phyloP scores from a whole-genome alignment of 129 eudicot species.

The Daucus carota region DNA sequence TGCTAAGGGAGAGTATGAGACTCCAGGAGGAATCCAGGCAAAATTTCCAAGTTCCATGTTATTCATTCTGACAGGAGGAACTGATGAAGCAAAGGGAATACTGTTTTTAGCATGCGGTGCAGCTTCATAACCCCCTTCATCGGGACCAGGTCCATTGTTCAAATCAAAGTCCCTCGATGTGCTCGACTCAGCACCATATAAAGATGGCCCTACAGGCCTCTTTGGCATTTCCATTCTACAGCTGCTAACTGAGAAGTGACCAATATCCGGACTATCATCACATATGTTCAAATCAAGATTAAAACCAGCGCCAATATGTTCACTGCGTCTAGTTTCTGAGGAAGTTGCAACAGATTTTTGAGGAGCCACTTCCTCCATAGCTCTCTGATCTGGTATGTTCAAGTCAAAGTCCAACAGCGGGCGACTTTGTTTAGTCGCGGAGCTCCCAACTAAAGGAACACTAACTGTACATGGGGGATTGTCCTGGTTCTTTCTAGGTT shows the following conservation, averaged over 20 bases:
- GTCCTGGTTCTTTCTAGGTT: conserved; percentile 55
- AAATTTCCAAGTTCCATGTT: conserved; percentile 47
- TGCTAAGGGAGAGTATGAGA: conserved; percentile 38
- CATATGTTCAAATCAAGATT: conserved; percentile 67
- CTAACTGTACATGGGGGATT: conserved; percentile 4
- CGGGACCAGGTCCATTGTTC: conserved; percentile 64
- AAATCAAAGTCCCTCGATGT: conserved; percentile 59
- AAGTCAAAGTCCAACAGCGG: conserved; percentile 60
- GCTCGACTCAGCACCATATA: conserved; percentile 26
- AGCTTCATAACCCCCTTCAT: conserved; percentile 38
- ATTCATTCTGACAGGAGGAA: conserved; percentile 46
- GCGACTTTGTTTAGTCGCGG: conserved; percentile 36
- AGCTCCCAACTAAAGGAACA: conserved; percentile 23
- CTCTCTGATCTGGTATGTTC: conserved; percentile 53
- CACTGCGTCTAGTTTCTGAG: not conserved
- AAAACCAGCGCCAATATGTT: conserved; percentile 33
- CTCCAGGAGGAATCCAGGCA: conserved; percentile 56
- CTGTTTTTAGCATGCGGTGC: conserved; percentile 18
- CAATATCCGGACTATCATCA: conserved; percentile 58
- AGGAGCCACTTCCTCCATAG: conserved; percentile 36
- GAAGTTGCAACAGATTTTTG: conserved; percentile 14
- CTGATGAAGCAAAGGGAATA: conserved; percentile 25
- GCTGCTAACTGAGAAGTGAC: conserved; percentile 33
- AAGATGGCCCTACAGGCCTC: conserved; percentile 22
- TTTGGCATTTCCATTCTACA: conserved; percentile 21